Percentiles rank a stretch among this genome's conserved stretches.
Conservation (phyloP, 2,329 filamentous ascomycete genomes). For the Zasmidium citrigriseum region DNA sequence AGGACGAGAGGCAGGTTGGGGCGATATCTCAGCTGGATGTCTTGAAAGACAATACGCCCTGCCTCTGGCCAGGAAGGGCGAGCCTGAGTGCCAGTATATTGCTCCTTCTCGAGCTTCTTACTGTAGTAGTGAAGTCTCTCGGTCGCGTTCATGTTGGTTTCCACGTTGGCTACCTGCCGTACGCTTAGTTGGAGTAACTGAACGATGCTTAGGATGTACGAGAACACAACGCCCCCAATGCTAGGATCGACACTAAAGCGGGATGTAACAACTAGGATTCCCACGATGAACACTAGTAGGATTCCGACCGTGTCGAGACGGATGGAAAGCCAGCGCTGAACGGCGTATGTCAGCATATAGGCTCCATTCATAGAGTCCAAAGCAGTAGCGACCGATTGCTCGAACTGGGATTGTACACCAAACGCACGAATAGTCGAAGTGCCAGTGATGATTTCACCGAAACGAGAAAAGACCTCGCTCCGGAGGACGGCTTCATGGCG, state of each 20-base stretch:
- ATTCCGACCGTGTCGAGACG: conserved; percentile 84
- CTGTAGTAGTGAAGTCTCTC: conserved; percentile 92
- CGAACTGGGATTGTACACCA: conserved; percentile 77
- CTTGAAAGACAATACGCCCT: conserved; percentile 63
- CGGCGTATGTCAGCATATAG: conserved; percentile 92
- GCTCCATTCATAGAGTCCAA: conserved; percentile 93
- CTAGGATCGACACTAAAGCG: conserved; percentile 83
- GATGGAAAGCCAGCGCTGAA: conserved; percentile 88
- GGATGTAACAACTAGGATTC: conserved; percentile 88
- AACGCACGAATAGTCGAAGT: conserved; percentile 88
- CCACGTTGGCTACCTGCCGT: conserved; percentile 88
- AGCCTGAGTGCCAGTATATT: conserved; percentile 72
- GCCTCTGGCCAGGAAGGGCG: conserved; percentile 78
- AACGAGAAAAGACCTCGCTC: conserved; percentile 85
- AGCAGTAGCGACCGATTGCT: conserved; percentile 65
- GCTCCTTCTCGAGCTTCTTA: conserved; percentile 81
- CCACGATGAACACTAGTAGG: conserved; percentile 80
- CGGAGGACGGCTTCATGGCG: conserved; percentile 88
- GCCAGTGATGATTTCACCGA: conserved; percentile 83
- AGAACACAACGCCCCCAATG: conserved; percentile 83
- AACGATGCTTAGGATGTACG: conserved; percentile 92
- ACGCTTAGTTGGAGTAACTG: conserved; percentile 97
- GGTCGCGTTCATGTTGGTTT: conserved; percentile 97
- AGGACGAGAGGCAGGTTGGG: conserved; percentile 51
- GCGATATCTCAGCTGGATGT: conserved; percentile 54